Evolutionary conservation across 345 rosid genomes (phyloP).

Genomic region (Murraya koenigii): DNA sequence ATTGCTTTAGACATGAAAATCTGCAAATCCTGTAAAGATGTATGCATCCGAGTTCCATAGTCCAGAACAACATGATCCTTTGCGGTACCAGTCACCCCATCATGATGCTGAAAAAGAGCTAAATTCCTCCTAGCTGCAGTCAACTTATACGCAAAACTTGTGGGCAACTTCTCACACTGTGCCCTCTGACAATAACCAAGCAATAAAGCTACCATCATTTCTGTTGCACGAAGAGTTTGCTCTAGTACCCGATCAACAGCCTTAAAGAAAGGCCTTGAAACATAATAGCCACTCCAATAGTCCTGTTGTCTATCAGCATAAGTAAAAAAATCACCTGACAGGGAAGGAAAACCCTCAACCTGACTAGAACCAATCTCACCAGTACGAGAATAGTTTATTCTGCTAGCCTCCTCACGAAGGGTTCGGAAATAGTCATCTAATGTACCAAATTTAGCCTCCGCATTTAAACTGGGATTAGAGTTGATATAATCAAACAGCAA

Average conservation of each 20-base stretch:
- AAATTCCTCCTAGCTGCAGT: slow-evolving; percentile 95
- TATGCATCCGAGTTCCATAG: slow-evolving; percentile 90
- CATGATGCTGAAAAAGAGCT: slow-evolving; percentile 99
- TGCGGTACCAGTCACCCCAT: slow-evolving; percentile 97
- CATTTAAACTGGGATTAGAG: slow-evolving; percentile 77
- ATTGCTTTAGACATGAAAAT: slow-evolving; percentile 96
- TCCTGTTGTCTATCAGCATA: slow-evolving; percentile 91
- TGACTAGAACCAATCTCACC: slow-evolving; percentile 79
- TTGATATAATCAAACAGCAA: slow-evolving; percentile 85
- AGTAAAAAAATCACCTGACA: slow-evolving; percentile 96
- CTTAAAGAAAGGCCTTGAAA: slow-evolving; percentile 96
- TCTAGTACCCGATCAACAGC: slow-evolving; percentile 96
- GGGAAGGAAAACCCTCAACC: slow-evolving; percentile 90
- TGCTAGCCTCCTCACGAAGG: slow-evolving; percentile 80
- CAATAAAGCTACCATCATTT: slow-evolving; percentile 81
- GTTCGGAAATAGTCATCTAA: slow-evolving; percentile 82
- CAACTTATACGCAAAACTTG: slow-evolving; percentile 71
- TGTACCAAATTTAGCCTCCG: slow-evolving; percentile 89
- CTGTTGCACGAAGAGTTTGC: slow-evolving; percentile 85
- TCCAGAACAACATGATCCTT: slow-evolving; percentile 92
- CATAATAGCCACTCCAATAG: slow-evolving; percentile 99
- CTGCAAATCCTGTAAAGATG: slow-evolving; percentile 84
- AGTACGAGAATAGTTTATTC: slow-evolving; percentile 75
- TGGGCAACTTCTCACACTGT: slow-evolving; percentile 83
- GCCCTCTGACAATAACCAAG: slow-evolving; percentile 85